Evolutionary conservation across 2,329 filamentous ascomycete genomes (phyloP), one percentile per base, ranked within the genome.

Genomic region (Chaetomium strumarium): DNA sequence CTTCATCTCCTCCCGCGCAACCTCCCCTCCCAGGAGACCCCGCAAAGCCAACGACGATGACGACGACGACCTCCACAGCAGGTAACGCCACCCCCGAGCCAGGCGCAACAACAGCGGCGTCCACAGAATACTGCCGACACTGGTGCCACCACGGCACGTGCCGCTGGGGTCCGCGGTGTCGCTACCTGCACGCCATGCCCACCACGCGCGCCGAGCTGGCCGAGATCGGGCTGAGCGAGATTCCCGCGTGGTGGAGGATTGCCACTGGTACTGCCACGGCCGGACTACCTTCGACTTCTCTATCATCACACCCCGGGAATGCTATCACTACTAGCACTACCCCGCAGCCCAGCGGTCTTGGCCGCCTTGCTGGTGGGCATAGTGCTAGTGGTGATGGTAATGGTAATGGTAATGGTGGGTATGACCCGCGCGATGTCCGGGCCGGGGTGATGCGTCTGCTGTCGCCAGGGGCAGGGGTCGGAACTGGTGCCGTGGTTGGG

Each of bases 61-160:
- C n/a, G n/a, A n/a, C 24, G 24, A 24, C 24, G 24, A 24, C 24
- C 24, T 24, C 24, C 24, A 24, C 24, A 24, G 24, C 24, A 7
- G 7, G 24, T 24, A 24, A 24, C 24, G 7, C 24, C 37, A 40
- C 9, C 46, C 33, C 1, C 40, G 10, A 7, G 13, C 24, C 24
- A 19, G 6, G 17, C 14, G 11, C 17, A 46, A 10, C 49, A 36
- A 13, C 29, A 17, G 14, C 37, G 20, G 33, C 46, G 14, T 20
- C 17, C 12, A 30, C 47, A 12, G 49, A 40, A 14, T 63, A 65
- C 61, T 78, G 77, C 62, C 69, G 71, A 12, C 67, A 74, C 62
- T 80, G 75, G 75, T 77, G 75, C 62, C 67, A 68, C 47, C 65
- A 71, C 38, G 76, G 76, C 7, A 68, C 63, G 12, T 80, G 77